A percentile compares a stretch with the other conserved stretches of the same genome.
Evolutionary conservation across 345 rosid species (phyloP).

Genomic region (Citrus trifoliata): DNA sequence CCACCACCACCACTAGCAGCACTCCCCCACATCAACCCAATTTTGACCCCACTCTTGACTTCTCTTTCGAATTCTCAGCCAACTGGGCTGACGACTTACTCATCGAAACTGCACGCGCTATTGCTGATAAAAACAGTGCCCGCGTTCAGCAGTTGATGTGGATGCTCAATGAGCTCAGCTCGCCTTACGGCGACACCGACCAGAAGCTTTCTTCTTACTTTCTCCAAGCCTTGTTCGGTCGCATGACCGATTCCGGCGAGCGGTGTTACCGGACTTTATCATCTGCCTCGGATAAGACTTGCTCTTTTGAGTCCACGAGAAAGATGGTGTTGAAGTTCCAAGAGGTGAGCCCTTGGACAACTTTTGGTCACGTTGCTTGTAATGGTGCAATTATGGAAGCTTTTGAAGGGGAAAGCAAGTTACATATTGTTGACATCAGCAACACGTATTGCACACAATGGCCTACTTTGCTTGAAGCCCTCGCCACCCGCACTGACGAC

Average conservation of each 20-base stretch:
- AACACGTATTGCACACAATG: conserved; percentile 95
- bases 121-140: conserved; percentile 51
- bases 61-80: conserved; percentile 62
- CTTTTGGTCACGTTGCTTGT: conserved; percentile 94
- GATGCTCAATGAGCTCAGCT: conserved; percentile 85
- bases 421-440: conserved; percentile 87
- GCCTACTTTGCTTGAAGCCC: conserved; percentile 95
- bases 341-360: conserved; percentile 96
- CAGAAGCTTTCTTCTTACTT: conserved; percentile 83
- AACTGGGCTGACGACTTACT: conserved; percentile 74
- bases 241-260: conserved; percentile 78
- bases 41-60: conserved; percentile 46
- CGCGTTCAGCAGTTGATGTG: conserved; percentile 84
- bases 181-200: conserved; percentile 89
- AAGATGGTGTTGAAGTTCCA: conserved; percentile 82
- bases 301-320: conserved; percentile 78
- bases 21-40: conserved; percentile 24
- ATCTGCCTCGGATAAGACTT: conserved; percentile 64
- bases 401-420: conserved; percentile 68
- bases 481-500: conserved; percentile 92
- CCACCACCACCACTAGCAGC: conserved; percentile 30
- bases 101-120: conserved; percentile 68
- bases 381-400: conserved; percentile 96
- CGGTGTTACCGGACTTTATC: conserved; percentile 57
- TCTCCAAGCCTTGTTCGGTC: conserved; percentile 84